Conservation (phyloP, 768 basidiomycete genomes). For the Mycena amicta region DNA sequence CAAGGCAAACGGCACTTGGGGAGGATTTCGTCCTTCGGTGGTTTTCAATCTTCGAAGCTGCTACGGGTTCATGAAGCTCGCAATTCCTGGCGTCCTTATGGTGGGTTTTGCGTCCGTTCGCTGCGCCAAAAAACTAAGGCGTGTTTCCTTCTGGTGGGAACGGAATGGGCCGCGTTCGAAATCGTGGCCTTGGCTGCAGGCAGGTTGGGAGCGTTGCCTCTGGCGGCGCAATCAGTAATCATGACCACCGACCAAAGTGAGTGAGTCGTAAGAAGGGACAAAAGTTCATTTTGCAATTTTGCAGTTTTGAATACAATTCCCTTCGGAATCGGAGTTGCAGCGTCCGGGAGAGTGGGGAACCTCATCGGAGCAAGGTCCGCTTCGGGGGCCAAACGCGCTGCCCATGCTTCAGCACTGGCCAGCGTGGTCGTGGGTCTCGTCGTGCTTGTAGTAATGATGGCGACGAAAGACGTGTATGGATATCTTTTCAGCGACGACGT, state of each 20-base stretch:
- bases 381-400: slow-evolving; percentile 53
- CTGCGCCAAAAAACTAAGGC: background rate
- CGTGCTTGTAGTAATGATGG: slow-evolving; percentile 63
- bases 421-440: slow-evolving; percentile 60
- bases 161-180: slow-evolving; percentile 85
- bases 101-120: background rate
- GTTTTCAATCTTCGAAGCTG: slow-evolving; percentile 56
- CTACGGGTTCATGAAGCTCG: slow-evolving; percentile 60
- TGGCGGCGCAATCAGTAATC: slow-evolving; percentile 77
- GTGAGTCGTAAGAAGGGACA: slow-evolving; percentile 6
- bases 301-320: slow-evolving; percentile 73
- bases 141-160: slow-evolving; percentile 59
- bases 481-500: slow-evolving; percentile 69
- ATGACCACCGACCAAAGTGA: slow-evolving; percentile 81
- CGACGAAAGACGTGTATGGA: slow-evolving; percentile 65
- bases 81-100: slow-evolving; percentile 76
- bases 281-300: background rate
- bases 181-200: slow-evolving; percentile 81
- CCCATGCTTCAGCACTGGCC: slow-evolving; percentile 64
- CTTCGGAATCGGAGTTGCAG: slow-evolving; percentile 75
- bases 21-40: slow-evolving; percentile 48
- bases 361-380: slow-evolving; percentile 63
- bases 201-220: slow-evolving; percentile 61
- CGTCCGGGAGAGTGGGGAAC: slow-evolving; percentile 74
- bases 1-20: slow-evolving; percentile 64